phyloP scores from a whole-genome alignment of 768 basidiomycete genomes.

The Xerocomellus intermedius region DNA sequence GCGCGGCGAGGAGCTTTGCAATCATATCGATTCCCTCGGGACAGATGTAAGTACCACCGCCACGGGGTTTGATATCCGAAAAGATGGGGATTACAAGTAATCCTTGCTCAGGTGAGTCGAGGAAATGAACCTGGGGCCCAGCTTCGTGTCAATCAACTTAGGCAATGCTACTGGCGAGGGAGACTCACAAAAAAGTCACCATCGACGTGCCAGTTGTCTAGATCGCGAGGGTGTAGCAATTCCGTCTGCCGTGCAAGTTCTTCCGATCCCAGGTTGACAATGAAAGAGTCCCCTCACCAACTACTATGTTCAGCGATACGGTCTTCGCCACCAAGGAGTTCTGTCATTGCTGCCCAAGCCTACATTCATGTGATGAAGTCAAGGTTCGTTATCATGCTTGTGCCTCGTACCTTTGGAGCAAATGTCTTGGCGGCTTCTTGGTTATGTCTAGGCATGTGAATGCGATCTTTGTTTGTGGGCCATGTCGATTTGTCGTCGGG shows the following conservation, averaged over 20 bases:
- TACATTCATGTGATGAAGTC: neutral
- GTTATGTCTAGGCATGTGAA: slow-evolving; percentile 56
- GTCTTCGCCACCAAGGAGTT: slow-evolving; percentile 7
- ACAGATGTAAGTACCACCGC: slow-evolving; percentile 3
- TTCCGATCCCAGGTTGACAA: slow-evolving; percentile 12
- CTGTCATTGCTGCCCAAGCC: slow-evolving; percentile 3
- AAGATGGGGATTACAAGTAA: slow-evolving; percentile 7
- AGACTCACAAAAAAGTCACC: slow-evolving; percentile 7
- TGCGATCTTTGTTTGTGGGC: slow-evolving; percentile 41
- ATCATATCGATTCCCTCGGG: slow-evolving; percentile 6
- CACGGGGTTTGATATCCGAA: slow-evolving; percentile 2
- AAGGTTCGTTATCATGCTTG: neutral
- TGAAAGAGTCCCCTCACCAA: slow-evolving; percentile 5
- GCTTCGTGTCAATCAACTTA: neutral
- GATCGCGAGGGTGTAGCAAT: neutral
- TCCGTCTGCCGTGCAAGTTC: neutral
- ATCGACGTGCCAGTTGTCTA: slow-evolving; percentile 2
- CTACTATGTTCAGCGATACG: neutral
- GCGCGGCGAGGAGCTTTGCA: neutral
- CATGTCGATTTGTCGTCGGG: slow-evolving; percentile 57
- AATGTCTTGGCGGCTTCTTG: slow-evolving; percentile 42
- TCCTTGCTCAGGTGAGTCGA: slow-evolving; percentile 11
- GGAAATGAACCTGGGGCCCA: slow-evolving; percentile 4
- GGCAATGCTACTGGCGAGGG: neutral
- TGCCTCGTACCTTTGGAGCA: slow-evolving; percentile 45